These are phyloP conservation scores for Aspergillus tubingensis DNA, from an alignment of 2,329 filamentous ascomycete species.

Conservation along the genomic window DNA sequence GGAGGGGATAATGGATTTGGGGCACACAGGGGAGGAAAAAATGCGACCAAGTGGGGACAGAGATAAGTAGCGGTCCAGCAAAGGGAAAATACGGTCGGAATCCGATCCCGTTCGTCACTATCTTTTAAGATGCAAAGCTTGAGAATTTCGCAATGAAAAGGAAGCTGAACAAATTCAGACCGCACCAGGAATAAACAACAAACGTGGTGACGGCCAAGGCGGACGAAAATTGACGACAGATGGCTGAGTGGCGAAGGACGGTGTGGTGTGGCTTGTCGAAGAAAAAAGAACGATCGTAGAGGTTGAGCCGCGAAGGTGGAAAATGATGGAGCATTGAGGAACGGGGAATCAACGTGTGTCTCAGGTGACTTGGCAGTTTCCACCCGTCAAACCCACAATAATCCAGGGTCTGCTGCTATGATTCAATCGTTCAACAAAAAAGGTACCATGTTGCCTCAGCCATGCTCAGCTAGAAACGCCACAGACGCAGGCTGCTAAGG, in stretches of 20 bases:
- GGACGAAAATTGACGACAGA: neutral
- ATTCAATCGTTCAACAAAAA: neutral
- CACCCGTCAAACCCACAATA: neutral
- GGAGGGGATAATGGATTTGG: neutral
- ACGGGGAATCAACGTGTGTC: neutral
- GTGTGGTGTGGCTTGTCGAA: neutral
- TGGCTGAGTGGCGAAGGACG: neutral
- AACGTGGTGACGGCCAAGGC: neutral
- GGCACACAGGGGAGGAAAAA: neutral
- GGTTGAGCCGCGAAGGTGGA: neutral
- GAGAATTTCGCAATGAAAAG: neutral
- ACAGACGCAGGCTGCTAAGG: neutral
- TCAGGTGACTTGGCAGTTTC: constrained; percentile 2
- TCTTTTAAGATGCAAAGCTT: neutral
- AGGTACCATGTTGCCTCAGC: neutral
- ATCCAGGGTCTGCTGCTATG: neutral
- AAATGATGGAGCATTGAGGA: neutral
- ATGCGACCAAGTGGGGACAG: neutral
- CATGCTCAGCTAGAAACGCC: neutral
- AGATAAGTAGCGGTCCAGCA: constrained; percentile 1
- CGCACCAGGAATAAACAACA: neutral
- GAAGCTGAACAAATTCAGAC: neutral
- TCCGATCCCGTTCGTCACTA: neutral
- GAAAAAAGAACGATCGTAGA: neutral
- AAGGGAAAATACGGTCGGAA: neutral